Base-by-base conservation (phyloP, 257 asterid genomes). In the Ehretia macrophylla region DNA sequence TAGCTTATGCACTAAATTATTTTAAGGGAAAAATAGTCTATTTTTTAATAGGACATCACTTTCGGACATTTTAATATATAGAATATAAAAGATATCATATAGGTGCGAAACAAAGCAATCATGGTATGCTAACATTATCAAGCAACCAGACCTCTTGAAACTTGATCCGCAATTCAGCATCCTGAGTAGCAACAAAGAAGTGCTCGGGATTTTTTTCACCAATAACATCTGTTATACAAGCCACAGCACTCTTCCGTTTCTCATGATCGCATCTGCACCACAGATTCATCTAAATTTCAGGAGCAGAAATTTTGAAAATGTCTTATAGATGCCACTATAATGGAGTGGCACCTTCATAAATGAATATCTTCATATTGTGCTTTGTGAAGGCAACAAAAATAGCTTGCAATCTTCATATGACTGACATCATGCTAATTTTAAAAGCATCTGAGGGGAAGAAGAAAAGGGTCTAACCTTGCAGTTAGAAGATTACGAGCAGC, bases 151-250 rank as follows among this genome's bases (percentile, higher is more conserved):
- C 99, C 99, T 88, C 82, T 63, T 83, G 88, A 35, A 88, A 74
- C 72, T 73, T 75, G 69, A 72, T 77, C 69, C 97, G 77, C 62
- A 88, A 71, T 64, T 80, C 94, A 16, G 85, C 87, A 74, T 92
- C 99, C 72, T 88, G 99, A 10, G 97, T 79, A 60, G 94, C 96
- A 70, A 92, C 91, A 85, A 81, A 88, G 70, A 88, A 86, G 69
- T 84, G 97, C 70, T 88, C 97, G 0, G 77, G 17, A 78, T 92
- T 92, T 11, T 64, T 81, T 66, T 78, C 91, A 53, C 95, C 96
- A 56, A 81, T 86, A 61, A 88, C 85, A 57, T 92, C 99, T 13
- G 81, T 75, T 49, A 89, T 67, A 76, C 96, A 92, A 59, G 77
- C 80, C 50, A 68, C 82, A 55, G 85, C 95, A 62, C 83, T 86